A percentile compares a stretch with the other conserved stretches of the same genome.
These are phyloP conservation scores for Botrytis porri DNA, from an alignment of 2,329 filamentous ascomycete species.

Conservation along the genomic window DNA sequence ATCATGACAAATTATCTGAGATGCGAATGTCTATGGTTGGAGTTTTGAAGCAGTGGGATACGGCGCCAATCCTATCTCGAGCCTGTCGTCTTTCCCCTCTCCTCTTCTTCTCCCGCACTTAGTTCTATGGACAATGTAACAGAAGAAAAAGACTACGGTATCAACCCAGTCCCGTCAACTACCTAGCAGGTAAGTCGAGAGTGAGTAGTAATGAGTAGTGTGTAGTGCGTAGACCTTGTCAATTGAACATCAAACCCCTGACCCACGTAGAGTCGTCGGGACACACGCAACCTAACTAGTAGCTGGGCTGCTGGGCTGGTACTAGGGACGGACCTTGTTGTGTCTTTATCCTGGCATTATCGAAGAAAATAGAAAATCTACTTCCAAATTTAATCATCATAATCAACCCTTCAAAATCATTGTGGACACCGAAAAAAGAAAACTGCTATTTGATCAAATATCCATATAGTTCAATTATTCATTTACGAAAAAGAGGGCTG, in stretches of 20 bases:
- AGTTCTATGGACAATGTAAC: neutral
- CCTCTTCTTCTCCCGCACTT: neutral
- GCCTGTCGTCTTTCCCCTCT: neutral
- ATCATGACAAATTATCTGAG: neutral
- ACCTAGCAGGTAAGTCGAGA: neutral
- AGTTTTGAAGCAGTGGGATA: neutral
- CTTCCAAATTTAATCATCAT: neutral
- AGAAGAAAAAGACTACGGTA: neutral
- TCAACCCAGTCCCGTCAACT: neutral
- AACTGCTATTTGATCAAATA: neutral
- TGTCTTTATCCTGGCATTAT: neutral
- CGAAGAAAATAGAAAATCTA: neutral
- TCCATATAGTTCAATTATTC: neutral
- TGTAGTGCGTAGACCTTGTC: neutral
- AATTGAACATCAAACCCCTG: neutral
- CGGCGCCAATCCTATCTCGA: neutral
- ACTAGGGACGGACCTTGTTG: neutral
- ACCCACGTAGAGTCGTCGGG: neutral
- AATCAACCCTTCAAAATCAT: neutral
- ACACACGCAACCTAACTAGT: neutral
- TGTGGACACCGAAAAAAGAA: neutral
- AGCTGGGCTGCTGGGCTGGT: too few relatives aligned
- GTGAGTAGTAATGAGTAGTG: neutral
- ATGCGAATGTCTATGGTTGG: neutral
- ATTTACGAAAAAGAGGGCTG: slow-evolving; percentile 2